Base-by-base conservation (phyloP, 2,329 filamentous ascomycete genomes). In the Talaromyces sp. region DNA sequence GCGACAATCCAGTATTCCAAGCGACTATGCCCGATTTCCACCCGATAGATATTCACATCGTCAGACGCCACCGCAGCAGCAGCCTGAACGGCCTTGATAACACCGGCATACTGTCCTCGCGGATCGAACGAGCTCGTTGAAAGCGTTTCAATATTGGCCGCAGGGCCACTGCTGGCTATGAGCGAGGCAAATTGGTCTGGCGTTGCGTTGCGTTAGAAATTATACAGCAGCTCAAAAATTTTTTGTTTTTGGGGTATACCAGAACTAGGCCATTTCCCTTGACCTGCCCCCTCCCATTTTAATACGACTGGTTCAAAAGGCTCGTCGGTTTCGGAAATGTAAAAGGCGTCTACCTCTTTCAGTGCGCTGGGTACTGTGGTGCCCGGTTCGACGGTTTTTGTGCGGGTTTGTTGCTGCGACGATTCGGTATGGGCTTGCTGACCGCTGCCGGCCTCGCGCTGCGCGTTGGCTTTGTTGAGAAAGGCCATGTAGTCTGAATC, bases 401-500 rank as follows among this genome's bases (percentile, higher is more conserved):
- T 77, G 33, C 67, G 67, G 33, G 55, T 70, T 72, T 67, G 72
- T 72, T 32, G 73, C 73, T 57, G 49, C 25, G 67, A 55, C 7
- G 57, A 59, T 47, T 65, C 65, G 8, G 52, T 55, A 61, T 68
- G 62, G 33, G 62, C 28, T 30, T 30, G 13, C 59, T 65, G 63
- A 49, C 64, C 59, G 11, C 60, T 56, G 64, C 70, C 71, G 6
- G 72, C 72, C 59, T 75, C 72, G 10, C 76, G 77, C 72, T 92
- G 88, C 70, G 87, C 80, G 78, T 96, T 96, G 59, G 92, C 91
- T 80, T 95, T 95, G 73, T 95, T 84, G 61, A 97, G 82, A 73
- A 97, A 96, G 63, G 88, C 81, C 76, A 87, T 85, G 80, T 96
- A 97, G 64, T 90, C 89, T 64, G 90, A 86, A 81, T 96, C 92